phyloP scores from a whole-genome alignment of 306 rosid genomes.

The Malus fusca region DNA sequence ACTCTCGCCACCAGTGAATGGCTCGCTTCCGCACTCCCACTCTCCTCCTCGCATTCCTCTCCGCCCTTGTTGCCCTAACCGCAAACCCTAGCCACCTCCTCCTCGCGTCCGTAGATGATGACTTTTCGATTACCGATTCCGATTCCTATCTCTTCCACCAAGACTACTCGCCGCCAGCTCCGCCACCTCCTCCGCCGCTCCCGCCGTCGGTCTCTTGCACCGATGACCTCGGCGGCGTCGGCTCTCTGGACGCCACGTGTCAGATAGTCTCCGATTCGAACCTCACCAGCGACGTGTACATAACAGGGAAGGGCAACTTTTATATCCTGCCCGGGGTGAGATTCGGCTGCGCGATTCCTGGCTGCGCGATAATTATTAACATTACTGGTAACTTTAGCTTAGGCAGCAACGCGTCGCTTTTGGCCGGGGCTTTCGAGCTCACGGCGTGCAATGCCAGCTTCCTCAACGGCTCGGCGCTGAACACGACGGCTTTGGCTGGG shows the following conservation, averaged over 20 bases:
- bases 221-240: conserved; percentile 82
- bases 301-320: conserved; percentile 93
- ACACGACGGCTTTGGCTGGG: conserved; percentile 82
- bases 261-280: conserved; percentile 66
- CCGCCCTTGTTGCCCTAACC: conserved; percentile 17
- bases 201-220: conserved; percentile 89
- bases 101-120: conserved; percentile 30
- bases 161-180: conserved; percentile 97
- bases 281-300: conserved; percentile 90
- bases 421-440: conserved; percentile 74
- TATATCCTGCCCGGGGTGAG: conserved; percentile 86
- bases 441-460: conserved; percentile 62
- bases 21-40: conserved; percentile 66
- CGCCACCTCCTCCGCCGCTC: conserved; percentile 96
- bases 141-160: conserved; percentile 70
- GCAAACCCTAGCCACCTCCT: conserved; percentile 14
- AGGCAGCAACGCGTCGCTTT: conserved; percentile 63
- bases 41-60: conserved; percentile 26
- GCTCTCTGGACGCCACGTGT: conserved; percentile 83
- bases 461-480: conserved; percentile 59
- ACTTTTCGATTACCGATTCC: conserved; percentile 39
- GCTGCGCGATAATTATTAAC: conserved; percentile 71
- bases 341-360: conserved; percentile 63
- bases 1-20: conserved; percentile 61
- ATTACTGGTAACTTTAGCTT: conserved; percentile 81